Conservation (phyloP, 1,284 basidiomycete species). For the Pseudozyma tsukubaensis region DNA sequence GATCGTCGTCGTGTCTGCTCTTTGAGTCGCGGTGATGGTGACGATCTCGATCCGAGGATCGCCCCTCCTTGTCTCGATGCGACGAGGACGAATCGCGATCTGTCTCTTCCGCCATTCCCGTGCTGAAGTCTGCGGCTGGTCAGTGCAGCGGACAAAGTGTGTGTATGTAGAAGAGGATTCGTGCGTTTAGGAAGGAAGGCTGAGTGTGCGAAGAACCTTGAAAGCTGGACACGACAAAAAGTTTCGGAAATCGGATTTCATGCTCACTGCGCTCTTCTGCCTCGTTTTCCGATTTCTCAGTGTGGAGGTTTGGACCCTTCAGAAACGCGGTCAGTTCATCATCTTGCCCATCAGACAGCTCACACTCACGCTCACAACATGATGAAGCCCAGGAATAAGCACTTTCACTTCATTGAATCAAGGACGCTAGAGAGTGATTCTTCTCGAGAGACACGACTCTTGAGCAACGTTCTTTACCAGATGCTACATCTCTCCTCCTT, state of each 20-base stretch:
- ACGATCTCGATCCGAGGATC: conserved; percentile 10
- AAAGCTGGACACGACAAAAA: not conserved
- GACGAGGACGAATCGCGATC: conserved; percentile 1
- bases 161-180: not conserved
- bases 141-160: not conserved
- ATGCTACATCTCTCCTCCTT: conserved; percentile 60
- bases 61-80: conserved; percentile 7
- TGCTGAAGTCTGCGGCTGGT: not conserved
- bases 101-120: conserved; percentile 11
- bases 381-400: not conserved
- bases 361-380: not conserved
- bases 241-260: conserved; percentile 14
- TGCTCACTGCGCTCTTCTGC: too few relatives aligned
- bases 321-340: too few relatives aligned
- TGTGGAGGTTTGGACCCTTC: conserved; percentile 12
- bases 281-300: not conserved
- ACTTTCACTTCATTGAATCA: not conserved
- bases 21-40: conserved; percentile 18
- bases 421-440: too few relatives aligned
- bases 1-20: conserved; percentile 13
- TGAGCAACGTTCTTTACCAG: conserved; percentile 45
- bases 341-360: not conserved
- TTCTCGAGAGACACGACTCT: not conserved
- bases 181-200: not conserved
- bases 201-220: not conserved